Evolutionary conservation across 108 stramenopile genomes (phyloP), one percentile per base, ranked within the genome.

Genomic region (Seminavis robusta): DNA sequence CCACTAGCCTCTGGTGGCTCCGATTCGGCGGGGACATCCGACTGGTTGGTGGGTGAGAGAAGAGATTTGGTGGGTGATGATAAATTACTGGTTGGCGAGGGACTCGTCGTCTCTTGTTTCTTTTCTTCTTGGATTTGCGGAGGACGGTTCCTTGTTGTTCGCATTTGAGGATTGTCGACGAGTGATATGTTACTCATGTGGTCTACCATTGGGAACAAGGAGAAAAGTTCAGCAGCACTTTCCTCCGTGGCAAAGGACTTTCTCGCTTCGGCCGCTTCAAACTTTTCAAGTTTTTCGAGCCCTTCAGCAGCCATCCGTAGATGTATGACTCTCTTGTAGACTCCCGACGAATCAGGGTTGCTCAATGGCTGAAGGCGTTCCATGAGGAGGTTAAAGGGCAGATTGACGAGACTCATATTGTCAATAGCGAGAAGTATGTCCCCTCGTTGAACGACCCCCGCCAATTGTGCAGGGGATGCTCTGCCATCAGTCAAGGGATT

Each of bases 381-480:
- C 64, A 88, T 71, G 16, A 88, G 67, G 55, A 74, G 67, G 55
- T 92, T 84, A 53, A 86, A 54, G 11, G 82, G 70, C 0, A 88
- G 63, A 59, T 78, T 65, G 20, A 79, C 69, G 2, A 92, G 65
- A 0, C 82, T 77, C 29, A 63, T 48, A 26, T 76, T 69, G 48
- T 86, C 81, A 8, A 92, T 71, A 9, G 77, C 74, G 48, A 92
- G 42, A 21, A 92, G 45, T 1, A 92, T 69, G 64, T 92, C 87
- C 4, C 87, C 91, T 13, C 85, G 69, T 33, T 72, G 68, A n/a
- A 92, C 56, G 2, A 74, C 33, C 3, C 91, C 87, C 21, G 77
- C 69, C 8, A 86, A 52, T 59, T 92, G 91, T 11, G 91, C 84
- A 7, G 91, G 91, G 30, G 82, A 84, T 4, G 91, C 86, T 23